Conservation (phyloP, 805 yeast species). For the Schizosaccharomyces cryophilus region DNA sequence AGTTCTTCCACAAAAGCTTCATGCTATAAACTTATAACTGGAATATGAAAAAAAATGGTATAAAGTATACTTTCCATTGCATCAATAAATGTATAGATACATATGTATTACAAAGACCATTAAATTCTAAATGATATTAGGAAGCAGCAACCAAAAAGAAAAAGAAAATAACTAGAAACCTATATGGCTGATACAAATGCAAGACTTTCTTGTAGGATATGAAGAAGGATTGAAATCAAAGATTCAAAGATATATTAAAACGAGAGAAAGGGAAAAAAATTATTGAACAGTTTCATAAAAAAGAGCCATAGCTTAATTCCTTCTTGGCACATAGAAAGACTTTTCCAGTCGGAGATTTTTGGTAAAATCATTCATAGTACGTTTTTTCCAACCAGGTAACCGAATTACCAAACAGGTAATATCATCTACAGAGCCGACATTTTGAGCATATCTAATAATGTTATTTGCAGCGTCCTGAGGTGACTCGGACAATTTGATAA, state of each 20-base stretch:
- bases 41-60: too few species aligned
- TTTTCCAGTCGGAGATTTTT: neutral
- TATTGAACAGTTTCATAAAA: neutral
- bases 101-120: too few species aligned
- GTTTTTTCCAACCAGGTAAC: conserved; percentile 76
- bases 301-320: neutral
- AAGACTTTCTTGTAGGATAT: neutral
- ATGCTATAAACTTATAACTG: too few species aligned
- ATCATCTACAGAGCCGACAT: conserved; percentile 79
- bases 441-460: conserved; percentile 58
- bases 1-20: too few species aligned
- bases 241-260: neutral
- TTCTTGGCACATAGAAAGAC: neutral
- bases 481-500: conserved; percentile 43
- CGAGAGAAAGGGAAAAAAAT: neutral
- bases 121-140: too few species aligned
- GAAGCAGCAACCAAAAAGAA: too few species aligned
- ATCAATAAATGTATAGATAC: too few species aligned
- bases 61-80: too few species aligned
- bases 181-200: too few species aligned
- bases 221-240: neutral
- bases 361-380: conserved; percentile 28
- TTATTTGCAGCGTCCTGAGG: conserved; percentile 75
- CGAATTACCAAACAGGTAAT: conserved; percentile 75
- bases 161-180: too few species aligned